Conservation (phyloP, 2,329 filamentous ascomycete species). For the Byssothecium circinans region DNA sequence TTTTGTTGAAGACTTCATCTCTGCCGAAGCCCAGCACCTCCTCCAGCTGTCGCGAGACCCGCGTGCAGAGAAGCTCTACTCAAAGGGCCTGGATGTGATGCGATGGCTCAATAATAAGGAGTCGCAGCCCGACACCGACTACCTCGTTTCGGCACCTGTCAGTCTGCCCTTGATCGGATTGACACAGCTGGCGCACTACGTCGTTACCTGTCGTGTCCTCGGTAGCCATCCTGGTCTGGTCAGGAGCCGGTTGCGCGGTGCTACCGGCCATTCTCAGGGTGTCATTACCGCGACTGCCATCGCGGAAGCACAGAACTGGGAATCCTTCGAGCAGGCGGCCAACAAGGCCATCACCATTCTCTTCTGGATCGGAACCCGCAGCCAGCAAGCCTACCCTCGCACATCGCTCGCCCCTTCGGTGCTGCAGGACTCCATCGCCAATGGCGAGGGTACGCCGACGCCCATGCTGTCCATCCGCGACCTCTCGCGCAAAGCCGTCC, state of each 20-base stretch:
- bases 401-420: conserved; percentile 91
- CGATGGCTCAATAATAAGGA: conserved; percentile 89
- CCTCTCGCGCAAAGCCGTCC: conserved; percentile 81
- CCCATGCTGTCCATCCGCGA: conserved; percentile 98
- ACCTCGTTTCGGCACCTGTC: conserved; percentile 57
- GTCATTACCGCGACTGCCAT: conserved; percentile 91
- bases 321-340: conserved; percentile 80
- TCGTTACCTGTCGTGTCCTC: conserved; percentile 88
- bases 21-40: conserved; percentile 80
- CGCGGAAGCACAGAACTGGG: conserved; percentile 89
- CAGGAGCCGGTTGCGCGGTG: conserved; percentile 79
- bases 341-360: conserved; percentile 84
- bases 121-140: conserved; percentile 88
- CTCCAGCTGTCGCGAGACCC: conserved; percentile 81
- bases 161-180: conserved; percentile 95
- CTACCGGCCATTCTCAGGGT: conserved; percentile 95
- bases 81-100: conserved; percentile 95
- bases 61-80: conserved; percentile 89
- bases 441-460: conserved; percentile 92
- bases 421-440: conserved; percentile 88
- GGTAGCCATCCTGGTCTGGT: conserved; percentile 88
- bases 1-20: conserved; percentile 84
- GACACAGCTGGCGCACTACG: conserved; percentile 93
- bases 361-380: conserved; percentile 97
- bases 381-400: conserved; percentile 94